phyloP scores from a whole-genome alignment of 2,329 filamentous ascomycete genomes.

The Fusarium oxysporum region DNA sequence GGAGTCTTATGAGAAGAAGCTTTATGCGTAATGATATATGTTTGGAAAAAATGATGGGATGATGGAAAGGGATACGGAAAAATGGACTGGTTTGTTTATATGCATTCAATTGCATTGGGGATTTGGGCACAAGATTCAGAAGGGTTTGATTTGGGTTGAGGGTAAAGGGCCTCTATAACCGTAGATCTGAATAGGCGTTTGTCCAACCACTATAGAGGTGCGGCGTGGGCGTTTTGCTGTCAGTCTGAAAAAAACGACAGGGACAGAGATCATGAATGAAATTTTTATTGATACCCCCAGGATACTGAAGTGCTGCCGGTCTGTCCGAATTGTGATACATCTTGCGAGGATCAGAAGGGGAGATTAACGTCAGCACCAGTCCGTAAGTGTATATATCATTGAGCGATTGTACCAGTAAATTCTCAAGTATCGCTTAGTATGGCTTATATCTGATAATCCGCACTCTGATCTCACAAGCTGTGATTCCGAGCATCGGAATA shows the following conservation, averaged over 20 bases:
- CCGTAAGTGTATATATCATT: not conserved
- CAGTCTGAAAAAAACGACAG: slow-evolving; percentile 23
- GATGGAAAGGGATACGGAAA: slow-evolving; percentile 28
- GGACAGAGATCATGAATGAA: slow-evolving; percentile 43
- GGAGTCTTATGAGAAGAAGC: slow-evolving; percentile 99
- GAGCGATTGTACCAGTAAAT: not conserved
- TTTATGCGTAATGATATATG: slow-evolving; percentile 78
- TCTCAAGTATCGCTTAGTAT: not conserved
- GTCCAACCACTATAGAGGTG: slow-evolving; percentile 44
- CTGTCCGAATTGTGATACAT: slow-evolving; percentile 19
- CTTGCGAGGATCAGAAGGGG: not conserved
- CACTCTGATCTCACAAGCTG: not conserved
- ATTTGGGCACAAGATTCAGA: slow-evolving; percentile 33
- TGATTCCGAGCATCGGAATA: not conserved
- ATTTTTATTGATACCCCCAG: slow-evolving; percentile 38
- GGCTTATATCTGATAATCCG: not conserved
- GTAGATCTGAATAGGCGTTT: slow-evolving; percentile 48
- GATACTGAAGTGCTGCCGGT: slow-evolving; percentile 43
- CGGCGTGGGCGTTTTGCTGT: slow-evolving; percentile 44
- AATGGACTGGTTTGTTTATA: slow-evolving; percentile 28
- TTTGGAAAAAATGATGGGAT: slow-evolving; percentile 31
- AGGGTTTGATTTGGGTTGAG: slow-evolving; percentile 25
- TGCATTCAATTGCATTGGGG: slow-evolving; percentile 37
- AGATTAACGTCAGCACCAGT: slow-evolving; percentile 1
- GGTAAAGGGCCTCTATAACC: slow-evolving; percentile 38